A percentile compares a stretch with the other conserved stretches of the same genome.
Conservation (phyloP, 2,329 filamentous ascomycete genomes). For the Colletotrichum somersetense region DNA sequence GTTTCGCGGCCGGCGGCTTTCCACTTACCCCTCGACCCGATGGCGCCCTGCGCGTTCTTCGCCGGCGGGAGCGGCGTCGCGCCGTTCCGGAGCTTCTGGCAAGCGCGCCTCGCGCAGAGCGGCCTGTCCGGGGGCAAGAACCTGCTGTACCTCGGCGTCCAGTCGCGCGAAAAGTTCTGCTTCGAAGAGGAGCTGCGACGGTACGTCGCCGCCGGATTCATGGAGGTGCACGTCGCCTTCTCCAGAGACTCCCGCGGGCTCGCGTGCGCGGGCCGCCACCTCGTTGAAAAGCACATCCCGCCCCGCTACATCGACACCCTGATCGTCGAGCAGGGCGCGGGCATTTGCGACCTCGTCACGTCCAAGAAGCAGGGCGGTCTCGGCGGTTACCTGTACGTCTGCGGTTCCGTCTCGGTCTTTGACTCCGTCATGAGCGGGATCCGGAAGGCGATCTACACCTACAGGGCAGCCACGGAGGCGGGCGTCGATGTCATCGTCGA, state of each 20-base stretch:
- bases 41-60: conserved; percentile 65
- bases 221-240: conserved; percentile 67
- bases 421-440: conserved; percentile 69
- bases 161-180: conserved; percentile 65
- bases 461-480: conserved; percentile 64
- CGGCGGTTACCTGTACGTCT: conserved; percentile 46
- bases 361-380: conserved; percentile 67
- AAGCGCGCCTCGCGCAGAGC: conserved; percentile 54
- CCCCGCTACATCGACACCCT: conserved; percentile 66
- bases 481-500: conserved; percentile 63
- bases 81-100: conserved; percentile 67
- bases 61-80: conserved; percentile 67
- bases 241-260: conserved; percentile 63
- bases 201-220: conserved; percentile 59
- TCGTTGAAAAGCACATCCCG: conserved; percentile 62
- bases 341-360: conserved; percentile 67
- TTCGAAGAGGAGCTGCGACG: conserved; percentile 63
- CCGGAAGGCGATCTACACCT: conserved; percentile 65
- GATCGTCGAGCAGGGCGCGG: conserved; percentile 64
- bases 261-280: conserved; percentile 58
- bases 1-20: conserved; percentile 65
- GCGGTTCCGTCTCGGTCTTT: conserved; percentile 53
- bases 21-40: conserved; percentile 63
- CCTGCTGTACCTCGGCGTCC: conserved; percentile 64
- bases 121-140: conserved; percentile 57